Conservation (phyloP, 306 rosid species). For the Urtica urens region DNA sequence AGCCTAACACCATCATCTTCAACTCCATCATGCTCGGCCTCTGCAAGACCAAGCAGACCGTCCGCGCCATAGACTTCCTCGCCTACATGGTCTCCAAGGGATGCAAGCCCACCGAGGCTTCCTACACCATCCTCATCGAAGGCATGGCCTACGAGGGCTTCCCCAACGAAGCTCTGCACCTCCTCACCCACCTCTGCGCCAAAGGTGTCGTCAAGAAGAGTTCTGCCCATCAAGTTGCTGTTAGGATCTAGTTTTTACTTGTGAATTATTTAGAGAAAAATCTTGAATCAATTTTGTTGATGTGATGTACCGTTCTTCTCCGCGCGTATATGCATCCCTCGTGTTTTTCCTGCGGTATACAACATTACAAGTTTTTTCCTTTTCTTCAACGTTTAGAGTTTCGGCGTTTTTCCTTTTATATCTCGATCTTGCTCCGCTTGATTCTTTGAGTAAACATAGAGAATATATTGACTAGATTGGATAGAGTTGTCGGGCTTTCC, state of each 20-base stretch:
- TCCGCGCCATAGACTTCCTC: conserved; percentile 75
- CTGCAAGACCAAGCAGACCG: conserved; percentile 59
- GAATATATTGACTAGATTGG: too few relatives aligned
- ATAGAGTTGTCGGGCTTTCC: too few relatives aligned
- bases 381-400: too few relatives aligned
- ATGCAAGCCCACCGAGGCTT: conserved; percentile 78
- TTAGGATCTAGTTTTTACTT: conserved; percentile 32
- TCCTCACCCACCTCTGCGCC: conserved; percentile 50
- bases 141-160: conserved; percentile 89
- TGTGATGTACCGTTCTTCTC: too few relatives aligned
- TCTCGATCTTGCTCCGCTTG: too few relatives aligned
- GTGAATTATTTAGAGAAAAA: too few relatives aligned
- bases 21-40: conserved; percentile 82
- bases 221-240: conserved; percentile 56
- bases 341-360: too few relatives aligned
- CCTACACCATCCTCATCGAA: conserved; percentile 82
- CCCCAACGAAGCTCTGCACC: conserved; percentile 68
- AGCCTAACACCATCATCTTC: conserved; percentile 49
- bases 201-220: conserved; percentile 76
- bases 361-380: too few relatives aligned
- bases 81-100: conserved; percentile 59
- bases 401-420: too few relatives aligned
- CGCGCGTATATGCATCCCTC: too few relatives aligned
- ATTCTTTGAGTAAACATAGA: too few relatives aligned
- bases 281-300: too few relatives aligned